Conservation (phyloP, 108 stramenopile species). For the Asterionellopsis glacialis region DNA sequence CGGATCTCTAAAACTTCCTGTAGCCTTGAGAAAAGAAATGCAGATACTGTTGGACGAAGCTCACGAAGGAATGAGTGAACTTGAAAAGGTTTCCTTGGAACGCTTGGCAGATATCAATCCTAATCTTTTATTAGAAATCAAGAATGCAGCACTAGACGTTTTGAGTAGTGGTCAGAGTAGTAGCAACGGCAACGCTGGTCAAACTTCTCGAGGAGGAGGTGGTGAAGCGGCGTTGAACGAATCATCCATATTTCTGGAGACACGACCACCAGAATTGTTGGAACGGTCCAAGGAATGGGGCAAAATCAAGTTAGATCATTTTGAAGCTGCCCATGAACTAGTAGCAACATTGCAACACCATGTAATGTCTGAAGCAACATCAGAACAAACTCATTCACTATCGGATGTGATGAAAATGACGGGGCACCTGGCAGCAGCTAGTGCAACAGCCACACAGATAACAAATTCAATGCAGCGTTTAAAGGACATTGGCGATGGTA, state of each 20-base stretch:
- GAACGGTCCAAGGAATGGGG: slow-evolving; percentile 52
- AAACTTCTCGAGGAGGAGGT: slow-evolving; percentile 2
- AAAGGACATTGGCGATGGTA: slow-evolving; percentile 12
- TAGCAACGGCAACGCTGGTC: neutral
- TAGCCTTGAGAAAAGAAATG: slow-evolving; percentile 63
- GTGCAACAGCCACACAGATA: slow-evolving; percentile 30
- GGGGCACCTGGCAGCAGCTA: slow-evolving; percentile 24
- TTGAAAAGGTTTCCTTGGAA: slow-evolving; percentile 83
- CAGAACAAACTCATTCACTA: slow-evolving; percentile 32
- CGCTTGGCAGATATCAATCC: slow-evolving; percentile 80
- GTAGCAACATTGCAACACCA: slow-evolving; percentile 46
- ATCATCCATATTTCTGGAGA: slow-evolving; percentile 36
- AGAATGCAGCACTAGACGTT: slow-evolving; percentile 53
- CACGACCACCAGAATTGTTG: slow-evolving; percentile 25
- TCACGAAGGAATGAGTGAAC: slow-evolving; percentile 66
- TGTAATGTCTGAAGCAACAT: slow-evolving; percentile 35
- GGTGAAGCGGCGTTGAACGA: neutral
- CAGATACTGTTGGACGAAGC: slow-evolving; percentile 76
- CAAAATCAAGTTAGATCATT: slow-evolving; percentile 50
- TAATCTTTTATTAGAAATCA: slow-evolving; percentile 61
- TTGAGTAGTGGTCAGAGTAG: slow-evolving; percentile 22
- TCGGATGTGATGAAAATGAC: slow-evolving; percentile 41
- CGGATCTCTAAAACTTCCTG: slow-evolving; percentile 46
- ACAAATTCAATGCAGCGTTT: slow-evolving; percentile 19
- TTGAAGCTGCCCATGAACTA: slow-evolving; percentile 50